A percentile compares a stretch with the other conserved stretches of the same genome.
These are phyloP conservation scores for Boletus coccyginus DNA, from an alignment of 768 basidiomycete species.

Conservation along the genomic window DNA sequence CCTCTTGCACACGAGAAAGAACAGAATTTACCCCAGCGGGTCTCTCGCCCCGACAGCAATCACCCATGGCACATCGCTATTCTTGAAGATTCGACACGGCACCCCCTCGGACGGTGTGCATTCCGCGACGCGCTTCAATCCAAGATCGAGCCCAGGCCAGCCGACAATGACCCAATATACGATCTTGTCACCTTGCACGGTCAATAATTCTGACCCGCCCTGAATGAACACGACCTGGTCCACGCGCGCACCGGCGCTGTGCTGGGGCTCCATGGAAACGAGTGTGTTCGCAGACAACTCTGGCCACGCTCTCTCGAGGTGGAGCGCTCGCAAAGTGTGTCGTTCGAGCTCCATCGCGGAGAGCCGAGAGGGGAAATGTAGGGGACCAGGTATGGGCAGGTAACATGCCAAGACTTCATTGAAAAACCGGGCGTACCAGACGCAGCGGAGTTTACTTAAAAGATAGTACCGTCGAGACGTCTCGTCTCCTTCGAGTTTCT, in stretches of 20 bases:
- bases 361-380: slow-evolving; percentile 8
- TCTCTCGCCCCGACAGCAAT: slow-evolving; percentile 22
- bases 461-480: slow-evolving; percentile 28
- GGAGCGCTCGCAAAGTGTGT: slow-evolving; percentile 28
- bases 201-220: slow-evolving; percentile 27
- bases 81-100: slow-evolving; percentile 22
- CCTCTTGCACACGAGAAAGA: not conserved
- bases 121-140: slow-evolving; percentile 19
- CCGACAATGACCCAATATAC: slow-evolving; percentile 23
- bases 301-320: slow-evolving; percentile 24
- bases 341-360: slow-evolving; percentile 23
- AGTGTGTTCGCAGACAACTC: slow-evolving; percentile 13
- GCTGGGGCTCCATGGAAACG: not conserved
- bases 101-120: slow-evolving; percentile 17
- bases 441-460: slow-evolving; percentile 23
- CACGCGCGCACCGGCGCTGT: slow-evolving; percentile 1
- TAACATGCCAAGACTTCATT: slow-evolving; percentile 20
- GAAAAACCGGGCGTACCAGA: slow-evolving; percentile 24
- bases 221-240: slow-evolving; percentile 28
- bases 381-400: slow-evolving; percentile 21
- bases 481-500: slow-evolving; percentile 8
- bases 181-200: slow-evolving; percentile 25
- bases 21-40: slow-evolving; percentile 1
- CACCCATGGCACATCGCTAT: slow-evolving; percentile 12
- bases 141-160: slow-evolving; percentile 9